These are phyloP conservation scores for Lenwebbia sp. DNA, from an alignment of 345 rosid species.

Conservation along the genomic window DNA sequence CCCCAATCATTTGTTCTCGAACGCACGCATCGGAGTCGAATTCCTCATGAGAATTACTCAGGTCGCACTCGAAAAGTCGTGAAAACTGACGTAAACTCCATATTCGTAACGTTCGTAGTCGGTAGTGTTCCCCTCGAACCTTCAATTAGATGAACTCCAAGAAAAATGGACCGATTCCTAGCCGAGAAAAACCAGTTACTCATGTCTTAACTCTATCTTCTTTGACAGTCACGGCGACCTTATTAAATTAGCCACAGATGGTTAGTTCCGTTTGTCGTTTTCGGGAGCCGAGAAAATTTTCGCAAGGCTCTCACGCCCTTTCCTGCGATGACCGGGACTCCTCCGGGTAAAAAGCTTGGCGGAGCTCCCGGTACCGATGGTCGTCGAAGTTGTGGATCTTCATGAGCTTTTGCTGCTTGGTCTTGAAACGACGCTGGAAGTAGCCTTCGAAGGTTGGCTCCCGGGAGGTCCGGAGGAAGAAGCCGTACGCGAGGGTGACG, in stretches of 20 bases:
- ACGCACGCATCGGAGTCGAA: not conserved
- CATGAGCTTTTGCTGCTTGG: slow-evolving; percentile 63
- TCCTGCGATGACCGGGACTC: not conserved
- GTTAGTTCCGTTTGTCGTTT: not conserved
- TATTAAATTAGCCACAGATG: not conserved
- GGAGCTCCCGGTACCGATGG: slow-evolving; percentile 34
- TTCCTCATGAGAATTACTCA: not conserved
- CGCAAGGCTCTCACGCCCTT: not conserved
- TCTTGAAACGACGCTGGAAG: slow-evolving; percentile 44
- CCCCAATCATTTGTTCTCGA: not conserved
- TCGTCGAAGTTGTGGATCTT: slow-evolving; percentile 15
- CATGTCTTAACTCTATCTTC: not conserved
- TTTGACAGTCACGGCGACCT: not conserved
- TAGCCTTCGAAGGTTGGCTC: slow-evolving; percentile 85
- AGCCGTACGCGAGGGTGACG: slow-evolving; percentile 48
- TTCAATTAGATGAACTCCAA: not conserved
- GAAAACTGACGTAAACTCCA: not conserved
- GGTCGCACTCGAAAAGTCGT: not conserved
- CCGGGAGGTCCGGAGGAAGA: slow-evolving; percentile 70
- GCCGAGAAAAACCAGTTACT: not conserved
- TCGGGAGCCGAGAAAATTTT: too few relatives aligned
- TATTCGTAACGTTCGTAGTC: not conserved
- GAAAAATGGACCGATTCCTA: not conserved
- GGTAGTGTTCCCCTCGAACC: not conserved
- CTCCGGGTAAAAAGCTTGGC: slow-evolving; percentile 15